Evolutionary conservation across 345 rosid genomes (phyloP).

Genomic region (Alliaria petiolata): DNA sequence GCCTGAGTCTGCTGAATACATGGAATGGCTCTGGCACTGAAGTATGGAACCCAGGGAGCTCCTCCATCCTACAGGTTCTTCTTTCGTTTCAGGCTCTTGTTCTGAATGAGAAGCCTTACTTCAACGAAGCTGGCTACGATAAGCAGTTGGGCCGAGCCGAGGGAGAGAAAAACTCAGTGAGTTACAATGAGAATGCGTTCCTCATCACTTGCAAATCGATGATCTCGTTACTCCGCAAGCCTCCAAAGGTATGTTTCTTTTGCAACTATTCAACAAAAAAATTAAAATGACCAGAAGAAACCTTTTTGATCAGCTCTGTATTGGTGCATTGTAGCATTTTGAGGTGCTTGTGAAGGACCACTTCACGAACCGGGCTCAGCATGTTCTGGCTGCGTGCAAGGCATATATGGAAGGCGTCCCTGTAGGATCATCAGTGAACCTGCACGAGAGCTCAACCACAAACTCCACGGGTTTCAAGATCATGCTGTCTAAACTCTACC

Average conservation of each 20-base stretch:
- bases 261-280: background rate
- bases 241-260: conserved; percentile 62
- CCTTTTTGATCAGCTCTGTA: conserved; percentile 14
- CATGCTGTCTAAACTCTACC: conserved; percentile 82
- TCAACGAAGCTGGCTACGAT: conserved; percentile 94
- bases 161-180: conserved; percentile 88
- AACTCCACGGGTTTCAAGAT: conserved; percentile 89
- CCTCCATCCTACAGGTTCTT: conserved; percentile 87
- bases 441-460: conserved; percentile 37
- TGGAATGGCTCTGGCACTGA: conserved; percentile 90
- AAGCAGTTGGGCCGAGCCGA: conserved; percentile 75
- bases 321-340: conserved; percentile 61
- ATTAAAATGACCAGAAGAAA: background rate
- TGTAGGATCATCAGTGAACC: conserved; percentile 45
- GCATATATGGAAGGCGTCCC: conserved; percentile 72
- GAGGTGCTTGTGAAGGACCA: conserved; percentile 77
- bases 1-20: conserved; percentile 88
- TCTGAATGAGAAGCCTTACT: conserved; percentile 92
- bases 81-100: conserved; percentile 95
- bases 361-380: conserved; percentile 37
- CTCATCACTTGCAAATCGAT: conserved; percentile 84
- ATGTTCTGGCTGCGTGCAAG: conserved; percentile 61
- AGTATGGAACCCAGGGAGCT: conserved; percentile 79
- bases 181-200: conserved; percentile 85
- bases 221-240: conserved; percentile 61